Evolutionary conservation across 192 early-diverging fungal genomes (phyloP), one percentile per base, ranked within the genome.

Genomic region (Phlyctochytrium arcticum): DNA sequence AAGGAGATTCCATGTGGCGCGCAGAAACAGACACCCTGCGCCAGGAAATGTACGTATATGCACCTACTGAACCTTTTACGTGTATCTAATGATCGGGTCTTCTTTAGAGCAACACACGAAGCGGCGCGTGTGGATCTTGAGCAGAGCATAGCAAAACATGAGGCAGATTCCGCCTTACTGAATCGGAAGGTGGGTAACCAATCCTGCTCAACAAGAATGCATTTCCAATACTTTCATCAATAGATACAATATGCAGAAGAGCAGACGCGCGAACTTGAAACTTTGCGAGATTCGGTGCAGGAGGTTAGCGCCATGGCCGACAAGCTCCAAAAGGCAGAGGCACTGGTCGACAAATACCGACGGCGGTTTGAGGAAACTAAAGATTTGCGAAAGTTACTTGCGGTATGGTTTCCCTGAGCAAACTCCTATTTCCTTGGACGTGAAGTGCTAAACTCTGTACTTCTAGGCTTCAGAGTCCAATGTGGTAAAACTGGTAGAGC

Each of bases 271-370:
- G 87, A 96, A 64, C 85, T 80, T 2, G 67, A 69, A 7, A 79
- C 82, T 17, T 73, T 98, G 54, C 87, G 89, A 50, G 95, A 97
- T 71, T 87, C 98, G 72, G 65, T 98, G 19, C 90, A 96, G 56
- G 95, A 96, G 71, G 90, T 93, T 67, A 80, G 86, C 36, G 92
- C 93, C 67, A 82, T 89, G 0, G 90, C 90, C n/a, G 95, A 96
- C 54, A 91, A 90, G 57, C 79, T 96, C 12, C 87, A 89, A 77
- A 96, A 95, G 80, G 84, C 90, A 2, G 96, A 99, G 69, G 91
- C 92, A 31, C 86, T 94, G 31, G 87, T 95, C 63, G 95, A 98
- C 70, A 96, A 96, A 71, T 99, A 93, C 75, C 95, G 93, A 68
- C 94, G 94, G 75, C 90, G 93, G 48, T 78, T 95, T 5, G 95